Evolutionary conservation across 1,284 basidiomycete species (phyloP).

Genomic region (Gomphus bonarii): DNA sequence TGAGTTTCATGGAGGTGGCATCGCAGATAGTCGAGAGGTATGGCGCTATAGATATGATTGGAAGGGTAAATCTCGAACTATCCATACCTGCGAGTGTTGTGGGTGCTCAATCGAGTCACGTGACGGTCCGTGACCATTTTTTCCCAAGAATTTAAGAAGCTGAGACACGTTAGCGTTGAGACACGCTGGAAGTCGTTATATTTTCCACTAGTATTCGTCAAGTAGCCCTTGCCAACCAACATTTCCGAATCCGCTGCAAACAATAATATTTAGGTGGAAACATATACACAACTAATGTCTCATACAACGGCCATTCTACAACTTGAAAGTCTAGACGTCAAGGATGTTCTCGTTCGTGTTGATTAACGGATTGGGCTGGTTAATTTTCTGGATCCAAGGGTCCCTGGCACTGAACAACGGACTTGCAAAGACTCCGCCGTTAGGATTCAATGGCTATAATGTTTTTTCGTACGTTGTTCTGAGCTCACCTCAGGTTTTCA

Average conservation of each 20-base stretch:
- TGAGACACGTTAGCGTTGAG: no score
- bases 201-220: no score
- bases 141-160: no score
- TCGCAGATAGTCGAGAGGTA: slow-evolving; percentile 2
- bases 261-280: no score
- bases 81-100: not conserved
- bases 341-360: not conserved
- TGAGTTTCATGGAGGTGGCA: slow-evolving; percentile 18
- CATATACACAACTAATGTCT: not conserved
- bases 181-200: no score
- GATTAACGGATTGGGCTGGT: not conserved
- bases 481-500: not conserved
- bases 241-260: no score
- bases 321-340: not conserved
- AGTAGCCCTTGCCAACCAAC: no score
- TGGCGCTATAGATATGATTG: slow-evolving; percentile 10
- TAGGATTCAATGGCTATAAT: slow-evolving; percentile 42
- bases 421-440: slow-evolving; percentile 29
- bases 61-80: not conserved
- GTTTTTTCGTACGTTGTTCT: slow-evolving; percentile 28
- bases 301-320: not conserved
- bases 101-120: no score
- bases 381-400: not conserved
- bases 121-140: no score
- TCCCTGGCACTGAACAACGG: slow-evolving; percentile 28